Percentiles rank a stretch among this genome's conserved stretches.
These are phyloP conservation scores for Leptographium procerum DNA, from an alignment of 2,329 filamentous ascomycete genomes.

Conservation along the genomic window DNA sequence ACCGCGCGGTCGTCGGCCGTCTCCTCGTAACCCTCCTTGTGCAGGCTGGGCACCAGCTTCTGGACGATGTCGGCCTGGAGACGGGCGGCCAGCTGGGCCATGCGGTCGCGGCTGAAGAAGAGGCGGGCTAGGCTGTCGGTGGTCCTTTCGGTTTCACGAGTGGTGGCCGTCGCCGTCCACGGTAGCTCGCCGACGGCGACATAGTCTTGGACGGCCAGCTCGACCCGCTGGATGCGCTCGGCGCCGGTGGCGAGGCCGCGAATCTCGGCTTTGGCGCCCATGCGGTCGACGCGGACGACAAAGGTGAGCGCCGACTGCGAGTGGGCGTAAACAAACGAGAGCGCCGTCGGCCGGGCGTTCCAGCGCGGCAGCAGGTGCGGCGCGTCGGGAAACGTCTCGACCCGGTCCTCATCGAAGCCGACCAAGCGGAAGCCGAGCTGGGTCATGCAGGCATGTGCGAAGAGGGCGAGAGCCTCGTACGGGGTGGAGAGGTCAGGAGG, in stretches of 20 bases:
- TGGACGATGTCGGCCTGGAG: slow-evolving; percentile 76
- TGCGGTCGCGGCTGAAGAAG: slow-evolving; percentile 62
- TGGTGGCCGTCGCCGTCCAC: slow-evolving; percentile 23
- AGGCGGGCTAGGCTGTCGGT: slow-evolving; percentile 35
- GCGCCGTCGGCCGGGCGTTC: slow-evolving; percentile 62
- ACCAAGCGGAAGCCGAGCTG: slow-evolving; percentile 70
- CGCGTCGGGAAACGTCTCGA: background rate
- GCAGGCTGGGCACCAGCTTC: slow-evolving; percentile 65
- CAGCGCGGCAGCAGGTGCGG: slow-evolving; percentile 63
- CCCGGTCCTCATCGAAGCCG: slow-evolving; percentile 61
- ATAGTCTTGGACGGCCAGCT: slow-evolving; percentile 64
- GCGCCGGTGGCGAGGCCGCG: slow-evolving; percentile 69
- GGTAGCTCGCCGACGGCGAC: slow-evolving; percentile 50
- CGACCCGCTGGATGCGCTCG: slow-evolving; percentile 69
- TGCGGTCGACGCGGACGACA: slow-evolving; percentile 67
- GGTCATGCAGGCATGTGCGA: slow-evolving; percentile 72
- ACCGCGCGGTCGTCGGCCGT: slow-evolving; percentile 27
- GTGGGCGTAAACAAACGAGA: slow-evolving; percentile 80
- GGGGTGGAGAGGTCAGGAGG: slow-evolving; percentile 52
- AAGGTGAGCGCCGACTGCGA: slow-evolving; percentile 76
- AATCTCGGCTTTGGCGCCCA: slow-evolving; percentile 76
- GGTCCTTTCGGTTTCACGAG: background rate
- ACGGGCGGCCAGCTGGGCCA: slow-evolving; percentile 56
- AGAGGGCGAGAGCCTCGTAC: slow-evolving; percentile 74
- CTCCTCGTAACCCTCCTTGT: slow-evolving; percentile 65